phyloP scores from a whole-genome alignment of 225 moss, liverwort and hornwort genomes.

The Anthoceros angustus region DNA sequence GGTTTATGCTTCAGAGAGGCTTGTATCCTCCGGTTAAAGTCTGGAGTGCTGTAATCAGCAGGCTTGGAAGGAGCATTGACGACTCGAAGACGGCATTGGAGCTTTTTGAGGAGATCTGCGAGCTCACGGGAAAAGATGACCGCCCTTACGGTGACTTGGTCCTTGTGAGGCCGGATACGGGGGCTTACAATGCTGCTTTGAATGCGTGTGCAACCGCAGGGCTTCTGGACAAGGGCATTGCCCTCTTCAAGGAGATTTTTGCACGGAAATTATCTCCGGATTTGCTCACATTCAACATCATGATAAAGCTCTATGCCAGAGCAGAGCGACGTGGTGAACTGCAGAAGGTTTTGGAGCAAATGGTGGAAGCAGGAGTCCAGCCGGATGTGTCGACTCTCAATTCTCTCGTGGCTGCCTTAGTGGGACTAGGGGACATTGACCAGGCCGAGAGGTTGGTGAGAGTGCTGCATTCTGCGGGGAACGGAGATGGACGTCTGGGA shows the following conservation, averaged over 20 bases:
- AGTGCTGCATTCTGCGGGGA: constrained; percentile 22
- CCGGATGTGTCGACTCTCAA: constrained; percentile 61
- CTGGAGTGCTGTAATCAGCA: constrained; percentile 89
- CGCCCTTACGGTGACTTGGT: neutral
- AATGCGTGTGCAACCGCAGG: constrained; percentile 81
- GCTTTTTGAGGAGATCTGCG: constrained; percentile 60
- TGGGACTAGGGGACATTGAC: constrained; percentile 42
- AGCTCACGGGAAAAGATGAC: neutral
- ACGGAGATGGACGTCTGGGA: neutral
- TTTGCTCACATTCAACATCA: constrained; percentile 65
- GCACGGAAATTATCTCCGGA: constrained; percentile 31
- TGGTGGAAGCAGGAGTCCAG: constrained; percentile 38
- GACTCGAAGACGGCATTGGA: constrained; percentile 61
- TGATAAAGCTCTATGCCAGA: constrained; percentile 72
- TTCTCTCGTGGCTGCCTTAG: constrained; percentile 62
- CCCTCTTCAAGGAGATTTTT: constrained; percentile 27
- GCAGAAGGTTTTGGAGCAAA: constrained; percentile 31
- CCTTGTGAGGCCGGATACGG: constrained; percentile 46
- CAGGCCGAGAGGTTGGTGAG: constrained; percentile 50
- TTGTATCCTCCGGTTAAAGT: constrained; percentile 64
- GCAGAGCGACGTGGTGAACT: constrained; percentile 38
- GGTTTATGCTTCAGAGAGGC: constrained; percentile 46
- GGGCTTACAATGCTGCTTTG: constrained; percentile 72
- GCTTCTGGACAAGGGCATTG: constrained; percentile 32
- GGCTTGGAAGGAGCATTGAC: constrained; percentile 45